These are phyloP conservation scores for Paecilomyces fulvus DNA, from an alignment of 2,329 filamentous ascomycete genomes.

Conservation along the genomic window DNA sequence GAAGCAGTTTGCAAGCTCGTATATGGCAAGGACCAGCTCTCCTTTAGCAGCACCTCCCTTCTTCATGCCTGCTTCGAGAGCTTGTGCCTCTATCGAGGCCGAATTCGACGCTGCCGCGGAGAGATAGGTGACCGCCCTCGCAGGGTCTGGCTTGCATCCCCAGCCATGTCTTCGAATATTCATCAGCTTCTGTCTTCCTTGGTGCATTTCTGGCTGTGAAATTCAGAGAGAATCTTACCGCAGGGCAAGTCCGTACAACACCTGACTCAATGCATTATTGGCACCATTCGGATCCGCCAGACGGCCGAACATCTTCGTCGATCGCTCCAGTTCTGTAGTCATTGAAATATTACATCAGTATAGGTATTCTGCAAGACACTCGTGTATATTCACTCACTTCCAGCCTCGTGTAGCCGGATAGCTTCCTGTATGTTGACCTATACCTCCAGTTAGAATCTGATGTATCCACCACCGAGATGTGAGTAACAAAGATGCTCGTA, in stretches of 20 bases:
- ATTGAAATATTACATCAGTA: conserved; percentile 7
- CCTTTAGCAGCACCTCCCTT: conserved; percentile 93
- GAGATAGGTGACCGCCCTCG: conserved; percentile 71
- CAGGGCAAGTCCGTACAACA: conserved; percentile 86
- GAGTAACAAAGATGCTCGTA: background rate
- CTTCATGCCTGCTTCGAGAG: conserved; percentile 77
- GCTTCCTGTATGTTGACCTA: conserved; percentile 75
- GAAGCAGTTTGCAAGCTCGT: conserved; percentile 71
- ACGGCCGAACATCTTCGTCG: conserved; percentile 75
- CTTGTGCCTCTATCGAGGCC: conserved; percentile 75
- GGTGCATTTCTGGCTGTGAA: background rate
- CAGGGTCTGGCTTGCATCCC: conserved; percentile 69
- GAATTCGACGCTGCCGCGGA: conserved; percentile 85
- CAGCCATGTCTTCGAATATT: conserved; percentile 66
- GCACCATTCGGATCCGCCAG: conserved; percentile 75
- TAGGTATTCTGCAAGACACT: conserved; percentile 1
- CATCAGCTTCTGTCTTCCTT: conserved; percentile 1
- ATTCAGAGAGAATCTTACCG: conserved; percentile 47
- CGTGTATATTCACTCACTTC: conserved; percentile 36
- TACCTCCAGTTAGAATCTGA: background rate
- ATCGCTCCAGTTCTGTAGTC: conserved; percentile 56
- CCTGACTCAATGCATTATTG: conserved; percentile 91
- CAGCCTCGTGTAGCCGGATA: conserved; percentile 84
- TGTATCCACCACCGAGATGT: background rate
- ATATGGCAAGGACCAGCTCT: conserved; percentile 91